Percentiles rank a stretch among this genome's conserved stretches.
Conservation (phyloP, 176 grass and related monocot genomes). For the Aegilops tauschii region DNA sequence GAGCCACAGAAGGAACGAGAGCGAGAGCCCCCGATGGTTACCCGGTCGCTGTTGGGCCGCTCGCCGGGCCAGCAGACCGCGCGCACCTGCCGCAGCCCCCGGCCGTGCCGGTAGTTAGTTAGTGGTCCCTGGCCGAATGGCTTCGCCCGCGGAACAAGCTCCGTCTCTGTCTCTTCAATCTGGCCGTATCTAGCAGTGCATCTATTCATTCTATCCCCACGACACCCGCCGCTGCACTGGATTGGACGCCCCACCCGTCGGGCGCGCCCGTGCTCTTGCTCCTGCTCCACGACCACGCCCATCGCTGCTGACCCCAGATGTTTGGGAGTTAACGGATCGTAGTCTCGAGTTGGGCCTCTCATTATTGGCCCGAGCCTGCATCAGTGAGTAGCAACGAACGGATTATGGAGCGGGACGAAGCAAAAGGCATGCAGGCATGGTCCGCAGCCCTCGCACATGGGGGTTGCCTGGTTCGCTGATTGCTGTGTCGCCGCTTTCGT, state of each 20-base stretch:
- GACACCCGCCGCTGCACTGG: not conserved
- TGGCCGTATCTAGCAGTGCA: not conserved
- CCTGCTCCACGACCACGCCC: not conserved
- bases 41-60: slow-evolving; percentile 14
- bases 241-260: slow-evolving; percentile 17
- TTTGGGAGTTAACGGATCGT: not conserved
- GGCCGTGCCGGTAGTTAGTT: slow-evolving; percentile 13
- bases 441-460: slow-evolving; percentile 22
- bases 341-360: not conserved
- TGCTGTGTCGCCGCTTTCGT: slow-evolving; percentile 23
- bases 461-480: not conserved
- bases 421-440: not conserved
- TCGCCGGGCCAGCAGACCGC: not conserved
- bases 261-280: not conserved
- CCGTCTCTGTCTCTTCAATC: not conserved
- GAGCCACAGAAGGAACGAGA: too few species aligned
- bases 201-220: not conserved
- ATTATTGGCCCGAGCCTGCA: not conserved
- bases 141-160: not conserved
- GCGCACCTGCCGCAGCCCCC: not conserved
- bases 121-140: not conserved
- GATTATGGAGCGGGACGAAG: not conserved
- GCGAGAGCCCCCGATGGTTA: not conserved
- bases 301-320: not conserved
- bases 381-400: not conserved